phyloP scores from a whole-genome alignment of 1,284 basidiomycete genomes.

The Earliella scabrosa region DNA sequence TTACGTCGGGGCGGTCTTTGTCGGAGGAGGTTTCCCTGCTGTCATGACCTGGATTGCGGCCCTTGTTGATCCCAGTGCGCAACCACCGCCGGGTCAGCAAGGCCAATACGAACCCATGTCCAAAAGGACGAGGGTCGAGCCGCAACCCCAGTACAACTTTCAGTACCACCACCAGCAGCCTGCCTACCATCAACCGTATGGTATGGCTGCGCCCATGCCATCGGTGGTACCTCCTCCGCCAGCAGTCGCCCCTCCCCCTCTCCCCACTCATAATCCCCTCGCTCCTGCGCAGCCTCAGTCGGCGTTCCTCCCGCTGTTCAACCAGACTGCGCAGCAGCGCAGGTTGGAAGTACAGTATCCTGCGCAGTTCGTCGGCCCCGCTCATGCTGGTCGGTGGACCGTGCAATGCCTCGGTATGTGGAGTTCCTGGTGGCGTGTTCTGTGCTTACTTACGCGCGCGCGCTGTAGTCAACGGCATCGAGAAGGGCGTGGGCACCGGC shows the following conservation, averaged over 20 bases:
- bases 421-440: background rate
- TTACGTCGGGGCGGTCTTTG: constrained; percentile 68
- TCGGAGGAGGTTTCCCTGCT: constrained; percentile 53
- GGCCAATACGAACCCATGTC: constrained; percentile 20
- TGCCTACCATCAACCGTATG: constrained; percentile 4
- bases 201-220: constrained; percentile 9
- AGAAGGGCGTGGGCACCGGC: constrained; percentile 63
- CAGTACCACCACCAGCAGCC: constrained; percentile 2
- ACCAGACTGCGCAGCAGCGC: constrained; percentile 70
- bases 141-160: constrained; percentile 3
- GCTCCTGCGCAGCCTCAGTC: constrained; percentile 60
- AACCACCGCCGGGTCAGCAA: constrained; percentile 25
- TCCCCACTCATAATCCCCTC: constrained; percentile 49
- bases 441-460: background rate
- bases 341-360: constrained; percentile 63
- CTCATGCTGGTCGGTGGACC: constrained; percentile 68
- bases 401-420: constrained; percentile 54
- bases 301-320: constrained; percentile 71
- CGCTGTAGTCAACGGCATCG: constrained; percentile 67
- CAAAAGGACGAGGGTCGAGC: constrained; percentile 34
- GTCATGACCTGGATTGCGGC: constrained; percentile 57
- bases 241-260: constrained; percentile 35
- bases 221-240: constrained; percentile 32
- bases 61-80: constrained; percentile 45
- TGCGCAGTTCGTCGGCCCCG: constrained; percentile 60